These are phyloP conservation scores for Tephrocybe sp. DNA, from an alignment of 768 basidiomycete genomes.

Conservation along the genomic window DNA sequence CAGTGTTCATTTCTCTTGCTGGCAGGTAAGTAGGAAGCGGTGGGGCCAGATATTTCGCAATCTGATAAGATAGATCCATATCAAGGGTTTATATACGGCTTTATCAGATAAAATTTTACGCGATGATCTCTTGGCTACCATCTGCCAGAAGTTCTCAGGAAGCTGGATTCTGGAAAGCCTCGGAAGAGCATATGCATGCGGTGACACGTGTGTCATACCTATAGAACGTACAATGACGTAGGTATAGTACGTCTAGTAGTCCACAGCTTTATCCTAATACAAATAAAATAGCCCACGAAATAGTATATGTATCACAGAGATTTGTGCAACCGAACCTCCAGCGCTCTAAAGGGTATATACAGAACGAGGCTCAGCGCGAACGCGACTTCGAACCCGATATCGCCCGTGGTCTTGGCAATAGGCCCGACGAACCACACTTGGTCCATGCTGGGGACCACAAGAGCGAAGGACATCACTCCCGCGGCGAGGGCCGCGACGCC, in stretches of 20 bases:
- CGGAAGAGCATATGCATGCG: neutral
- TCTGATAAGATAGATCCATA: slow-evolving; percentile 18
- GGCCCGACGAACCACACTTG: slow-evolving; percentile 81
- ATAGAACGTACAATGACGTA: too few species aligned
- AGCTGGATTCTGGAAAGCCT: too few species aligned
- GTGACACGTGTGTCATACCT: neutral
- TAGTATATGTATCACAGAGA: slow-evolving; percentile 3
- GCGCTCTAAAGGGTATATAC: slow-evolving; percentile 56
- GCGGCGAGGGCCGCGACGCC: slow-evolving; percentile 68
- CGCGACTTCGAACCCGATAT: slow-evolving; percentile 82
- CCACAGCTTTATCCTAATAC: neutral
- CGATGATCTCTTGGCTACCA: slow-evolving; percentile 7
- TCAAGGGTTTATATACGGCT: neutral
- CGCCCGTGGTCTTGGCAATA: slow-evolving; percentile 66
- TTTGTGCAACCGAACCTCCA: slow-evolving; percentile 40
- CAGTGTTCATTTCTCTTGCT: neutral
- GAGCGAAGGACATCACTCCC: slow-evolving; percentile 48
- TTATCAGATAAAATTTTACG: slow-evolving; percentile 18
- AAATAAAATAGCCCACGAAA: too few species aligned
- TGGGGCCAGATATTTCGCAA: slow-evolving; percentile 1
- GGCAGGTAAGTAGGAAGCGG: neutral
- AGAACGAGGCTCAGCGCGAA: slow-evolving; percentile 53
- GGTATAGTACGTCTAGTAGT: too few species aligned
- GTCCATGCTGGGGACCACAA: slow-evolving; percentile 68
- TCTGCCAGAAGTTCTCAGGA: neutral